These are phyloP conservation scores for Camelina neglecta DNA, from an alignment of 345 rosid species.

Conservation along the genomic window DNA sequence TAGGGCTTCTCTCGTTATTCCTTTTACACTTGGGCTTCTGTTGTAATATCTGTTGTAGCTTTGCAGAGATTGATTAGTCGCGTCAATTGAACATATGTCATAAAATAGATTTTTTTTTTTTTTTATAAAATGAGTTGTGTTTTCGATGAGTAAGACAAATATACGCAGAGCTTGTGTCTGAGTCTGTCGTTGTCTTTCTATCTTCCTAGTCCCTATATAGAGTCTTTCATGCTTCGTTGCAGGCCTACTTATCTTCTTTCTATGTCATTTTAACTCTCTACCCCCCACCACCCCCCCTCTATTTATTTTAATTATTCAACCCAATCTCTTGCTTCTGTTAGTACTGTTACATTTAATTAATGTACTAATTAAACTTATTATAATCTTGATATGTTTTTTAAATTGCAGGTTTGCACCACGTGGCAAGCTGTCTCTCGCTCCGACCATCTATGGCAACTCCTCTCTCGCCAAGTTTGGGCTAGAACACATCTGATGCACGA, in stretches of 20 bases:
- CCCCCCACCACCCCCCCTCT: not conserved
- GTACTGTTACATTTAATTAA: not conserved
- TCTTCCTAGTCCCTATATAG: slow-evolving; percentile 45
- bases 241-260: slow-evolving; percentile 49
- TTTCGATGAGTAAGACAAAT: slow-evolving; percentile 33
- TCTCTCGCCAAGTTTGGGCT: slow-evolving; percentile 64
- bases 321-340: not conserved
- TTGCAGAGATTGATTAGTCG: slow-evolving; percentile 46
- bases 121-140: not conserved
- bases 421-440: slow-evolving; percentile 88
- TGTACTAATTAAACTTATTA: not conserved
- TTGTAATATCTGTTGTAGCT: slow-evolving; percentile 20
- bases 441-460: slow-evolving; percentile 75
- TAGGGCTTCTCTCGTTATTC: slow-evolving; percentile 43
- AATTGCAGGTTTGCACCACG: slow-evolving; percentile 78
- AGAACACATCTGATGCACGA: slow-evolving; percentile 48
- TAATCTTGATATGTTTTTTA: not conserved
- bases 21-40: slow-evolving; percentile 35
- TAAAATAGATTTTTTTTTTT: not conserved
- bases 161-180: slow-evolving; percentile 44
- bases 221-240: slow-evolving; percentile 40
- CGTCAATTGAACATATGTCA: slow-evolving; percentile 36
- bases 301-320: not conserved
- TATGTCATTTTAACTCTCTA: slow-evolving; percentile 14
- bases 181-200: slow-evolving; percentile 44